These are phyloP conservation scores for Theileria parva DNA, from an alignment of 169 alveolate species.

Conservation along the genomic window DNA sequence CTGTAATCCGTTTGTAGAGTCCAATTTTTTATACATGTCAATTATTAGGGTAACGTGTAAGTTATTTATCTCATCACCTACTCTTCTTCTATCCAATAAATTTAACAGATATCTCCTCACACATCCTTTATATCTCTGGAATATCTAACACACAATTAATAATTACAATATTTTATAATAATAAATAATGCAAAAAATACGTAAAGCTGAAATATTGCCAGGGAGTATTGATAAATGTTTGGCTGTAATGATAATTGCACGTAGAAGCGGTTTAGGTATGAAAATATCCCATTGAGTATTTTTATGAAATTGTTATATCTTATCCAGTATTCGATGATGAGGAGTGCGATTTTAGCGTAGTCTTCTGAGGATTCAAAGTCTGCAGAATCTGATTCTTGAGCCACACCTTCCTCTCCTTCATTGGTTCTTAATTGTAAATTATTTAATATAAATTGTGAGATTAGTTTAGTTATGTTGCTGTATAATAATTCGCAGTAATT, in stretches of 20 bases:
- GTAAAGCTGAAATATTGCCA: slow-evolving; percentile 34
- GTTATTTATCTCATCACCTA: slow-evolving; percentile 28
- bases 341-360: background rate
- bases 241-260: slow-evolving; percentile 30
- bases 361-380: background rate
- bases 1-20: slow-evolving; percentile 30
- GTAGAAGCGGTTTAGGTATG: slow-evolving; percentile 60
- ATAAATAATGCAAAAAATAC: background rate
- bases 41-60: background rate
- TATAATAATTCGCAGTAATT: slow-evolving; percentile 37
- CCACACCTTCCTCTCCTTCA: background rate
- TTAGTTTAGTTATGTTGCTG: background rate
- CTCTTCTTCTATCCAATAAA: slow-evolving; percentile 30
- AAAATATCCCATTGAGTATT: slow-evolving; percentile 15
- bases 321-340: slow-evolving; percentile 25
- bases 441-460: background rate
- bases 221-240: slow-evolving; percentile 4
- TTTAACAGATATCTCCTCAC: slow-evolving; percentile 17
- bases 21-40: slow-evolving; percentile 48
- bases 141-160: slow-evolving; percentile 14
- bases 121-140: slow-evolving; percentile 18
- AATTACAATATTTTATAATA: background rate
- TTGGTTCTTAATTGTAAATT: background rate
- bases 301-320: slow-evolving; percentile 25
- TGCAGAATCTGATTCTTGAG: background rate